Base-by-base conservation (phyloP, 116 monocot genomes). In the Papilionanthe hybrid region DNA sequence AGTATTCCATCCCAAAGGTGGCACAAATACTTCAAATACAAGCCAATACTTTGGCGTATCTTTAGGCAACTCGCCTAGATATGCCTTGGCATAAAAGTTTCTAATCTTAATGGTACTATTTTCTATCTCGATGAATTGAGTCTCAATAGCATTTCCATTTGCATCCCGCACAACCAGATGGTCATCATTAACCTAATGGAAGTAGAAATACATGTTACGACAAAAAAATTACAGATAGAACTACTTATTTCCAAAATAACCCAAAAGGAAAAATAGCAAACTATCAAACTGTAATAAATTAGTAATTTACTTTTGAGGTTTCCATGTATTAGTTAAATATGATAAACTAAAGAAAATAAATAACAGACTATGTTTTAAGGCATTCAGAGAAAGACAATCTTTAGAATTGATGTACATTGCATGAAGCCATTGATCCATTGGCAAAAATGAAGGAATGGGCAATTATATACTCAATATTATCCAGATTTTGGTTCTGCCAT, bases 1-100 rank as follows among this genome's bases (percentile, higher is more conserved):
- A 42, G 94, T 88, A 74, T 85, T 92, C 94, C 94, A 94, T 60
- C 94, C 94, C 72, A 92, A 72, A 43, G 94, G 90, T 76, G 92
- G 94, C 17, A 89, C 78, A 71, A 86, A 86, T 65, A 81, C 94
- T 86, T 86, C 81, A 82, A 94, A 94, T 29, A 90, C 77, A 82
- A 94, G 90, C 94, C 91, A 94, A 83, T 83, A 91, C 48, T 91
- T 94, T 74, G 92, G 88, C 55, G 72, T 63, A 69, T 80, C 78
- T 45, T 88, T 84, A 50, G 92, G 55, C 43, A 80, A 85, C 15
- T 83, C 69, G 73, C 94, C 92, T 48, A 92, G 80, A 81, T 91
- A 94, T 85, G 94, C 94, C 77, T 91, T 85, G 41, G 85, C 88
- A 85, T 94, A 91, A 5, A 88, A 80, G 49, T 83, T 88, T 80